These are phyloP conservation scores for Metschnikowia noctiluminum DNA, from an alignment of 805 yeast genomes.

Conservation along the genomic window DNA sequence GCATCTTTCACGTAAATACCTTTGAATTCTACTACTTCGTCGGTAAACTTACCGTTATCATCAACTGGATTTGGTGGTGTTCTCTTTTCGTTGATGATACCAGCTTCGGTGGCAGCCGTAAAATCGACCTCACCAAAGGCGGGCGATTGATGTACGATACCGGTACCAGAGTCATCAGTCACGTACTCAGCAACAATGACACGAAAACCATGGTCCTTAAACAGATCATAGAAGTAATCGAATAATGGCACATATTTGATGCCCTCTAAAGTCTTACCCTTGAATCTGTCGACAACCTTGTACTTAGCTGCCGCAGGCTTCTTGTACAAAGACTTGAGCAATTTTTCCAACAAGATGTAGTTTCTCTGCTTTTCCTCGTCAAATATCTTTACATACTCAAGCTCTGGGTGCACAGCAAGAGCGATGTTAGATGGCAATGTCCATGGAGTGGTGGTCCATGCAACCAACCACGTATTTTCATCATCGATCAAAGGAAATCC, in stretches of 20 bases:
- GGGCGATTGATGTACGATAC: conserved; percentile 98
- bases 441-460: conserved; percentile 99
- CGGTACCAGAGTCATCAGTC: conserved; percentile 94
- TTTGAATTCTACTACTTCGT: conserved; percentile 66
- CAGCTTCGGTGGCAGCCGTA: conserved; percentile 70
- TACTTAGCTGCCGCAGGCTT: conserved; percentile 89
- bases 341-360: conserved; percentile 80
- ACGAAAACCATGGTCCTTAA: conserved; percentile 73
- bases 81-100: conserved; percentile 65
- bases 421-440: conserved; percentile 94
- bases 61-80: conserved; percentile 93
- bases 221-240: conserved; percentile 72
- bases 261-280: conserved; percentile 80
- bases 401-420: conserved; percentile 84
- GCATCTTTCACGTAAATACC: conserved; percentile 95
- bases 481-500: conserved; percentile 81
- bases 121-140: conserved; percentile 99
- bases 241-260: conserved; percentile 78
- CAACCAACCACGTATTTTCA: conserved; percentile 79
- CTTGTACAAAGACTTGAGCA: conserved; percentile 83
- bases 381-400: conserved; percentile 87
- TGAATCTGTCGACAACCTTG: conserved; percentile 74
- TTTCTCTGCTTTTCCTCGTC: conserved; percentile 83
- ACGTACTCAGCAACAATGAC: conserved; percentile 84
- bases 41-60: conserved; percentile 83